Base-by-base conservation (phyloP, 1,284 basidiomycete species). In the Flammula alnicola region DNA sequence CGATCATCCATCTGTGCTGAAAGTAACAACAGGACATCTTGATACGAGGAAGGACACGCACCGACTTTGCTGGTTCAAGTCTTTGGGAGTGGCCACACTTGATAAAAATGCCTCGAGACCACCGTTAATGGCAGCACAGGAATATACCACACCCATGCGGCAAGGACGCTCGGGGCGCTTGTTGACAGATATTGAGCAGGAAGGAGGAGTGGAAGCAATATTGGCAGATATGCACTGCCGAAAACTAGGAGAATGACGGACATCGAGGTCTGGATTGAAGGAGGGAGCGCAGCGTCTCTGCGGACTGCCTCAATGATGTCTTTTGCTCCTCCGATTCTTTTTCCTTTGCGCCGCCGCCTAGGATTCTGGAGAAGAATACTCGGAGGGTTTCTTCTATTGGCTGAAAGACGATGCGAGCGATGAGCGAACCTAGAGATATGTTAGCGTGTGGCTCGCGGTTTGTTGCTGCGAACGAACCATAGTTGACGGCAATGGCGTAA, bases 401-500 rank as follows among this genome's bases (percentile, higher is more conserved):
- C 60, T 96, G 95, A 63, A 98, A 95, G 27, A 95, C 65, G 57
- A 97, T 90, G 10, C 95, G 85, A 5, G 94, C 94, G 26, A 96
- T 75, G 10, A 98, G 78, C 1, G 94, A 96, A 39, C 95, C 94
- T 96, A 27, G 8, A n/a, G 16, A 20, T 20, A 25, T 23, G 22
- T 10, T 5, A 11, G 22, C 22, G 4, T 6, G 16, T 26, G 4
- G 5, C 14, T n/a, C 19, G 17, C 10, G 33, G 14, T 5, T 5
- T 30, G 19, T 3, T 27, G 9, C 4, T 19, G 10, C 42, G 30
- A 4, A 69, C 81, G 37, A 39, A 92, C 94, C 95, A 63, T 98
- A 98, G 69, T 97, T 97, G 36, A 90, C 88, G 9, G 95, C 95
- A 8, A 98, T 78, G 0, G 95, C 95, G 66, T 97, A 98, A 2